These are phyloP conservation scores for Tubosaeta sp. DNA, from an alignment of 768 basidiomycete genomes.

Conservation along the genomic window DNA sequence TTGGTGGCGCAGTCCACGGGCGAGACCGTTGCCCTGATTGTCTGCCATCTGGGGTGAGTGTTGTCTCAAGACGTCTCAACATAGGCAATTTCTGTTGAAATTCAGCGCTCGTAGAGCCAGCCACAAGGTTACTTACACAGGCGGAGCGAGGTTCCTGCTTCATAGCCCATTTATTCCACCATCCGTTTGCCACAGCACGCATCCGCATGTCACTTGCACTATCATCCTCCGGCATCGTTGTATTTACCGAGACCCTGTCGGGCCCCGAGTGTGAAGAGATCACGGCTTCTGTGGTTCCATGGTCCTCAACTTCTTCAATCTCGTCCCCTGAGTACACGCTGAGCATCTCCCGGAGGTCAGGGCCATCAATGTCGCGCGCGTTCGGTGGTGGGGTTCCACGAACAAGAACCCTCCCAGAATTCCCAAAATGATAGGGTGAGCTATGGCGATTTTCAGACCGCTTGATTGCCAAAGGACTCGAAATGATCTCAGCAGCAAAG, in stretches of 20 bases:
- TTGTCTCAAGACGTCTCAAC: conserved; percentile 44
- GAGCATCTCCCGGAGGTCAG: conserved; percentile 45
- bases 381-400: conserved; percentile 26
- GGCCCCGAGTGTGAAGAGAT: conserved; percentile 34
- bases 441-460: conserved; percentile 7
- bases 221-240: conserved; percentile 29
- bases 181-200: conserved; percentile 42
- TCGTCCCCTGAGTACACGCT: conserved; percentile 43
- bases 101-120: conserved; percentile 7
- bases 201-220: conserved; percentile 29
- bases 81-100: conserved; percentile 28
- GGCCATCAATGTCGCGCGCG: conserved; percentile 24
- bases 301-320: conserved; percentile 34
- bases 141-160: conserved; percentile 16
- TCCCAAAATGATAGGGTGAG: neutral
- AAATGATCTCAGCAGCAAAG: conserved; percentile 47
- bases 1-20: conserved; percentile 25
- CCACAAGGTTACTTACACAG: conserved; percentile 18
- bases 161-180: conserved; percentile 51
- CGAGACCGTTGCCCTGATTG: conserved; percentile 30
- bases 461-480: conserved; percentile 28
- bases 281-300: conserved; percentile 25
- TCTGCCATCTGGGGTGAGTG: conserved; percentile 42
- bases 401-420: conserved; percentile 23
- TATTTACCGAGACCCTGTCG: conserved; percentile 22